Conservation (phyloP, 768 basidiomycete species). For the Termitomyces sp. region DNA sequence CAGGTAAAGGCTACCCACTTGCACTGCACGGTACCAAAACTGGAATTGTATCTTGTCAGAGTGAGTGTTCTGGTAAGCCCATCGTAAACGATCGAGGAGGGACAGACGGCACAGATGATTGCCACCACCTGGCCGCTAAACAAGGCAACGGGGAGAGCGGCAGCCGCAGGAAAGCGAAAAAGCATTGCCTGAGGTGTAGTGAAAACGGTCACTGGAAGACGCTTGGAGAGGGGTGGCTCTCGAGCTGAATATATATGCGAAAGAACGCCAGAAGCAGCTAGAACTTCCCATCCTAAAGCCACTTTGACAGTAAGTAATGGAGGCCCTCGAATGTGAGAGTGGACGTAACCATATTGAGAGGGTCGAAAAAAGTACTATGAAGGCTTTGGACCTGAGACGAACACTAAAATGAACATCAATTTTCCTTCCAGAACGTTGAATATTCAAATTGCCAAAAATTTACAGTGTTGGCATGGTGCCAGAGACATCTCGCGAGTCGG, state of each 20-base stretch:
- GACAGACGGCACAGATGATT: constrained; percentile 10
- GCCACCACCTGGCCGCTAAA: background rate
- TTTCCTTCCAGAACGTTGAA: background rate
- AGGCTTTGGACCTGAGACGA: too few relatives aligned
- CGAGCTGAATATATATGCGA: background rate
- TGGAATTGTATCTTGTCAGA: constrained; percentile 4
- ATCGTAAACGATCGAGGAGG: constrained; percentile 5
- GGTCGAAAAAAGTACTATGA: background rate
- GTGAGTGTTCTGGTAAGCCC: constrained; percentile 9
- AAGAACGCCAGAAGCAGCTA: background rate
- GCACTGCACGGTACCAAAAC: constrained; percentile 6
- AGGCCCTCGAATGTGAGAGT: too few relatives aligned
- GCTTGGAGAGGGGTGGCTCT: background rate
- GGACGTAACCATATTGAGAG: background rate
- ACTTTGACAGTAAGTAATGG: background rate
- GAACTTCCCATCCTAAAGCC: too few relatives aligned
- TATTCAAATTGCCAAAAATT: background rate
- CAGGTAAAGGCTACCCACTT: constrained; percentile 2
- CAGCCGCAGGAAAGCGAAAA: background rate
- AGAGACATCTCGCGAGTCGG: background rate
- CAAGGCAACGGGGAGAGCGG: constrained; percentile 1
- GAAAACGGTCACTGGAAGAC: background rate
- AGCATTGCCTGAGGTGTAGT: background rate
- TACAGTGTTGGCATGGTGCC: background rate
- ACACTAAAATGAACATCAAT: background rate